Evolutionary conservation across 208 protist species (phyloP).

Genomic region (Crithidia brevicula): DNA sequence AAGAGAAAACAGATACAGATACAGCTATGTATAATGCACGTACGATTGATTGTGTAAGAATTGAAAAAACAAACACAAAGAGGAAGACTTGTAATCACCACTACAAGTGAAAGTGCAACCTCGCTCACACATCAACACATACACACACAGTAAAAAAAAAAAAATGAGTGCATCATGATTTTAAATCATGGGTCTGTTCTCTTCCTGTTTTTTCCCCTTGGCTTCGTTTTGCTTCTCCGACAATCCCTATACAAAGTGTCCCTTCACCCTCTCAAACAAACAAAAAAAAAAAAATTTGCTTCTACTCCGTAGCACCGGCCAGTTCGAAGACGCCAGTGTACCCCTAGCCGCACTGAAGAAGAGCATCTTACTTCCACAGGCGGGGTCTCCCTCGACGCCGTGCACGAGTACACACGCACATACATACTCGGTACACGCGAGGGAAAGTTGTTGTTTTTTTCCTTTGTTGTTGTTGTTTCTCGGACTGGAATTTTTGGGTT

Average conservation of each 20-base stretch:
- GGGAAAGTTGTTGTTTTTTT: background rate
- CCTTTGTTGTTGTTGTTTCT: background rate
- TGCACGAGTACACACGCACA: conserved; percentile 17
- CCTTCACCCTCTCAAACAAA: no score
- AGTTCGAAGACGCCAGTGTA: conserved; percentile 42
- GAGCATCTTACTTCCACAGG: conserved; percentile 38
- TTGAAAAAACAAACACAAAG: conserved; percentile 3
- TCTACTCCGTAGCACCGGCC: conserved; percentile 24
- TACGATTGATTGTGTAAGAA: no score
- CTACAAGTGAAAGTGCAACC: no score
- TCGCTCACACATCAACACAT: background rate
- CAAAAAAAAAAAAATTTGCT: background rate
- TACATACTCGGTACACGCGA: conserved; percentile 16
- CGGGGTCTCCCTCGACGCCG: conserved; percentile 17
- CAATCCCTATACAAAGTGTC: no score
- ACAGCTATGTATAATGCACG: background rate
- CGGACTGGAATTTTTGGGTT: background rate
- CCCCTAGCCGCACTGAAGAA: conserved; percentile 35
- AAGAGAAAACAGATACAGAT: conserved; percentile 1
- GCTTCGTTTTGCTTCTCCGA: no score
- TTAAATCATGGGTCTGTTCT: no score
- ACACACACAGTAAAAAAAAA: background rate
- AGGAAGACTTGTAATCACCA: background rate
- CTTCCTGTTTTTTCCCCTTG: no score
- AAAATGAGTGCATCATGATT: no score